A percentile compares a stretch with the other conserved stretches of the same genome.
Conservation (phyloP, 202 grass and related monocot genomes). For the Digitaria exilis region DNA sequence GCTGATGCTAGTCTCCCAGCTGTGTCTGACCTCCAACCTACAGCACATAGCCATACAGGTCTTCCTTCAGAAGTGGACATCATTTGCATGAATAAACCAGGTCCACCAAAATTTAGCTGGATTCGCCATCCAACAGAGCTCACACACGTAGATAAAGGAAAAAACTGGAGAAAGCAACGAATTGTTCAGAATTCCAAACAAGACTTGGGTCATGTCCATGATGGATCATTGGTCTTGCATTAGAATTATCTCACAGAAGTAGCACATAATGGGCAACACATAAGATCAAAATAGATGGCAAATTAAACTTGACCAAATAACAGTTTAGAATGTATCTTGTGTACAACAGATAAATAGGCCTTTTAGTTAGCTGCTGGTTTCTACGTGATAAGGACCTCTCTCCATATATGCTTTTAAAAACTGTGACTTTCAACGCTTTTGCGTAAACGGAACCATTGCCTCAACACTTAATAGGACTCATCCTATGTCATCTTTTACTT, state of each 20-base stretch:
- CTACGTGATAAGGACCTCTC: background rate
- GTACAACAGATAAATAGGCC: background rate
- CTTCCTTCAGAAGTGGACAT: background rate
- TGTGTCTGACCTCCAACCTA: conserved; percentile 2
- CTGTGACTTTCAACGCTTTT: background rate
- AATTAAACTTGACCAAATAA: background rate
- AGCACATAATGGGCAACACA: background rate
- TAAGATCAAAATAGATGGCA: background rate
- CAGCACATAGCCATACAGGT: background rate
- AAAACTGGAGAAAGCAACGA: background rate
- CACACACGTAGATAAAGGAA: background rate
- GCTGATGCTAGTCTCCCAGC: background rate
- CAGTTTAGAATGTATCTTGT: background rate
- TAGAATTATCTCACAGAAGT: background rate
- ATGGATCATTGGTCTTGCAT: background rate
- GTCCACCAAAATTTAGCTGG: conserved; percentile 7
- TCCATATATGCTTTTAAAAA: background rate
- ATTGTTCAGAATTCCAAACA: background rate
- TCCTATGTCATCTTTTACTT: conserved; percentile 8
- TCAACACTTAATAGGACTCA: background rate
- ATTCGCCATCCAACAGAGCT: background rate
- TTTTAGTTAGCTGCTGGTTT: background rate
- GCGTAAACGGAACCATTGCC: background rate
- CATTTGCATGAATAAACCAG: conserved; percentile 29
- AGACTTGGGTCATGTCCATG: conserved; percentile 3